A percentile compares a stretch with the other conserved stretches of the same genome.
Evolutionary conservation across 352 stramenopile species (phyloP).

Genomic region (Pythium dissimile): DNA sequence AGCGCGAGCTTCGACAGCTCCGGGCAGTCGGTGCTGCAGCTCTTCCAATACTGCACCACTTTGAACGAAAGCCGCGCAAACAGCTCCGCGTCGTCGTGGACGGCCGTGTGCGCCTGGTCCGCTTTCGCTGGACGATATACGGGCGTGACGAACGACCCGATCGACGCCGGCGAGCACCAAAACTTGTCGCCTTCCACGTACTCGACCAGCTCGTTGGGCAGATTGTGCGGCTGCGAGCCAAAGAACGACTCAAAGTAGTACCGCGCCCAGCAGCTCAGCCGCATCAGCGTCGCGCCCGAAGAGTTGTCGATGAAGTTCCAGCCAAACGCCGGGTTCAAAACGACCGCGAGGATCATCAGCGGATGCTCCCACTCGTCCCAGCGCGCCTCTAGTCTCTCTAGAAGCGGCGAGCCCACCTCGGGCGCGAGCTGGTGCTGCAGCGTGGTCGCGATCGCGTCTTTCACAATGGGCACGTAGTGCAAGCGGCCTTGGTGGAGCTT

Average conservation of each 20-base stretch:
- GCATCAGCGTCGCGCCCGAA: conserved; percentile 21
- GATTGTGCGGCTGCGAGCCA: conserved; percentile 5
- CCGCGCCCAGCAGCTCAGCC: conserved; percentile 20
- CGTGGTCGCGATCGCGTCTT: conserved; percentile 14
- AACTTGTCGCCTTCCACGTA: conserved; percentile 27
- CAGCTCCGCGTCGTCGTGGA: conserved; percentile 9
- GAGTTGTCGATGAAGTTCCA: conserved; percentile 18
- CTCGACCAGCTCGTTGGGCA: conserved; percentile 22
- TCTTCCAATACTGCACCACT: conserved; percentile 26
- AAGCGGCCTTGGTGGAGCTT: conserved; percentile 15
- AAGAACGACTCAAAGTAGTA: conserved; percentile 28
- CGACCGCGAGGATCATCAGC: conserved; percentile 16
- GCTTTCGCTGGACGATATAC: conserved; percentile 1
- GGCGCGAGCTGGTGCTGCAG: conserved; percentile 16
- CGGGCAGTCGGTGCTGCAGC: conserved; percentile 22
- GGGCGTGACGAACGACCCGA: conserved; percentile 14
- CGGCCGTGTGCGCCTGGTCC: neutral
- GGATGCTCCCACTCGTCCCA: conserved; percentile 26
- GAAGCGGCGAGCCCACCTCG: conserved; percentile 10
- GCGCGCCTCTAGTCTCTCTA: conserved; percentile 14
- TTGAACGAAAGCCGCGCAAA: conserved; percentile 16
- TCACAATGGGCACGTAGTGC: conserved; percentile 16
- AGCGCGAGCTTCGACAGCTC: conserved; percentile 24
- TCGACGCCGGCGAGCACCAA: conserved; percentile 21
- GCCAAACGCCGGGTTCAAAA: conserved; percentile 21